Conservation (phyloP, 2,329 filamentous ascomycete species). For the Pleoardoris graminearum region DNA sequence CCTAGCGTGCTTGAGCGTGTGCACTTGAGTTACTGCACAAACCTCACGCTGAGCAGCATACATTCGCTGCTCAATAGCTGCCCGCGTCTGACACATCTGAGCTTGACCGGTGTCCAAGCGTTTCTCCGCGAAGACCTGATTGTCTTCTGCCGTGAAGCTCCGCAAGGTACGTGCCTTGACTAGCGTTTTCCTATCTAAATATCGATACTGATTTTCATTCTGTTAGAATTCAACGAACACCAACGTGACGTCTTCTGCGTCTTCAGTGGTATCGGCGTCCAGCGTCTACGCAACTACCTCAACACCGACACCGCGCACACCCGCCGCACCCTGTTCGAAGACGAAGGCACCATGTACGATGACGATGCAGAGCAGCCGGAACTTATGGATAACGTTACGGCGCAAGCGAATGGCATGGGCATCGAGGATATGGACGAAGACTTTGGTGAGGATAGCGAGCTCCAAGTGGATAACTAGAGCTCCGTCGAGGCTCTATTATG, state of each 20-base stretch:
- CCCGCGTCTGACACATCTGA: slow-evolving; percentile 88
- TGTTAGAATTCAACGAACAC: slow-evolving; percentile 87
- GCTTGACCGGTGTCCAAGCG: slow-evolving; percentile 88
- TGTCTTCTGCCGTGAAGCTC: slow-evolving; percentile 82
- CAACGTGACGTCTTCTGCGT: slow-evolving; percentile 97
- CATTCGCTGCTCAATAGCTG: slow-evolving; percentile 87
- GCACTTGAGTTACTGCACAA: slow-evolving; percentile 92
- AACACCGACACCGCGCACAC: slow-evolving; percentile 54
- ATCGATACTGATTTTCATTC: background rate
- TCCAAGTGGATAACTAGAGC: slow-evolving; percentile 44
- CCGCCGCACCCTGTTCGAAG: slow-evolving; percentile 33
- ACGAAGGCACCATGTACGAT: slow-evolving; percentile 28
- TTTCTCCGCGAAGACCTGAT: slow-evolving; percentile 87
- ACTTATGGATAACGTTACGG: slow-evolving; percentile 41
- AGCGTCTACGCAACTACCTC: slow-evolving; percentile 74
- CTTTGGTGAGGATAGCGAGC: slow-evolving; percentile 52
- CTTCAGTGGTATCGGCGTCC: slow-evolving; percentile 86
- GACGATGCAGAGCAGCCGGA: slow-evolving; percentile 38
- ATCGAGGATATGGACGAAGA: slow-evolving; percentile 50
- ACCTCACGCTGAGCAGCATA: slow-evolving; percentile 82
- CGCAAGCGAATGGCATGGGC: slow-evolving; percentile 42
- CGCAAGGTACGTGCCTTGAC: slow-evolving; percentile 59
- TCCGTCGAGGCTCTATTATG: too few species aligned
- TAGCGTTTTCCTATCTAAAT: background rate
- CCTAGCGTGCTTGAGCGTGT: slow-evolving; percentile 82